Base-by-base conservation (phyloP, 371 early-diverging fungal species). In the Mortierella sp. region DNA sequence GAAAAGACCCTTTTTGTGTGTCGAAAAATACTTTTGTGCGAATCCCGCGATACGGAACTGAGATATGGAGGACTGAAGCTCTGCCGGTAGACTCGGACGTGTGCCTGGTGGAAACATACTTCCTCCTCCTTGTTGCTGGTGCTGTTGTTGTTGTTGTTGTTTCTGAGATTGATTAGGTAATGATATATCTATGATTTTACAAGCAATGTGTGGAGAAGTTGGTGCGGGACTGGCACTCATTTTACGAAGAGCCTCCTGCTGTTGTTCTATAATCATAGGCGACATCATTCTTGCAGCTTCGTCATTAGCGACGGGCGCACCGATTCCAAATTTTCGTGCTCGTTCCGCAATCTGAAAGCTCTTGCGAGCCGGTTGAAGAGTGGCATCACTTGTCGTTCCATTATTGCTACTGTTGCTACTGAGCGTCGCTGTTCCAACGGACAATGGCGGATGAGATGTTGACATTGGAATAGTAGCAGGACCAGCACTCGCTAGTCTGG, bases 21-120 rank as follows among this genome's bases (percentile, higher is more conserved):
- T 91, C 0, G 93, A 80, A 82, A 98, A 98, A 79, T 95, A 94
- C 66, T 93, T 93, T 79, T 89, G 82, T 5, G 98, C 98, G 85
- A 93, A 97, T 0, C 95, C 94, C 34, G 94, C 94, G 69, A 97
- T 94, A 21, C 89, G 86, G 80, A 94, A 95, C 58, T 90, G 87
- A 34, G 78, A 86, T n/a, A 95, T 91, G 44, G 95, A 92, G 8
- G 85, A 62, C 63, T 87, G 85, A 43, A 94, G 68, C 43, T 86
- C 87, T 34, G 82, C 69, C 12, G 95, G 93, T 23, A 90, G 78
- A 23, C 80, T 65, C 37, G 78, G 78, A 17, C 51, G 66, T 2
- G 64, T 49, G 21, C 61, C 66, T 12, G 50, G 44, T 7, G 51
- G 50, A 19, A 37, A 24, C 8, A 50, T 9, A 4, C 24, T 46